Conservation (phyloP, 2,329 filamentous ascomycete genomes). For the Neonectria sp. region DNA sequence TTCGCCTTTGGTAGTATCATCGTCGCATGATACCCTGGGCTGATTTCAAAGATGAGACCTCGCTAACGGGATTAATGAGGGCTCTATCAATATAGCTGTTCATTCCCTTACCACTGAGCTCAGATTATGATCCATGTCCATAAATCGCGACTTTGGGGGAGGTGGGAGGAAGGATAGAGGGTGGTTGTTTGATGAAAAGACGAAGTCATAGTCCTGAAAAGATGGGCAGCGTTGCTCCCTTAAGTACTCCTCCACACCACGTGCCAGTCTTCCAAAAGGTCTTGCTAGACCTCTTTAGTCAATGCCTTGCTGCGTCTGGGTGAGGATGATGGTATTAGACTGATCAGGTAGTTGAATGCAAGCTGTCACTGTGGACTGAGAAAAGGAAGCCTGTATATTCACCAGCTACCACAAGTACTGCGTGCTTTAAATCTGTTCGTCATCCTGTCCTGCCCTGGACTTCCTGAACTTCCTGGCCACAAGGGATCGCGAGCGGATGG, state of each 20-base stretch:
- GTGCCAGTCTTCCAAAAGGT: background rate
- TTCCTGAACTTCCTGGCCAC: background rate
- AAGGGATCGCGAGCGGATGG: no score
- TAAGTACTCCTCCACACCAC: conserved; percentile 1
- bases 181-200: background rate
- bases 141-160: background rate
- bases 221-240: background rate
- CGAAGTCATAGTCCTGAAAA: background rate
- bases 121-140: background rate
- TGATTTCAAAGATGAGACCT: conserved; percentile 1
- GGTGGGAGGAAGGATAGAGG: conserved; percentile 5
- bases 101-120: conserved; percentile 5
- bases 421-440: background rate
- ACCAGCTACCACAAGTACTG: background rate
- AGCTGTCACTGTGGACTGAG: background rate
- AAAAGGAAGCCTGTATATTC: background rate
- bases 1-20: background rate
- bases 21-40: background rate
- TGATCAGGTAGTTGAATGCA: background rate
- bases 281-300: background rate
- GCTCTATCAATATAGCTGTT: background rate
- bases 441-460: background rate
- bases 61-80: conserved; percentile 2
- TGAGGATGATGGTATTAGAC: background rate
- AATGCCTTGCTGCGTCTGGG: background rate